Base-by-base conservation (phyloP, 805 yeast genomes). In the Vanderwaltozyma tropicalis region DNA sequence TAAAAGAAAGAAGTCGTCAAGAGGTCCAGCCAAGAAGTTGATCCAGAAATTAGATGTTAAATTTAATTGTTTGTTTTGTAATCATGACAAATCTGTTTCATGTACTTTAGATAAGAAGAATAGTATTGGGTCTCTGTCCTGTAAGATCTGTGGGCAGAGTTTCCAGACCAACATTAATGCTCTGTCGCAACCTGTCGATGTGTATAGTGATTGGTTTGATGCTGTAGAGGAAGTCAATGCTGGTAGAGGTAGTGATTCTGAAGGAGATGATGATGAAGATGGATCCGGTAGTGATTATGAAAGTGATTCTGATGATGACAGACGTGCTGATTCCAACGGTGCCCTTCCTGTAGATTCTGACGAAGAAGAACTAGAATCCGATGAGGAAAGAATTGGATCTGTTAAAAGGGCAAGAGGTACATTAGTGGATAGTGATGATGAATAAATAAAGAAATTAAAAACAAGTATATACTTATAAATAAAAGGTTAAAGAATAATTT, bases 181-280 rank as follows among this genome's bases (percentile, higher is more conserved):
- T 1, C 48, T 68, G 13, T 76, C 86, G 13, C 95, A 84, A 41
- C 95, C 98, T 0, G 87, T 89, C 30, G 98, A 89, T 62, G 82
- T 89, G 13, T 89, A 89, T 57, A 80, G 94, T 34, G 97, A 89
- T 59, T 89, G 98, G 98, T 86, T 86, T 37, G 98, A 89, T 66
- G 97, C 97, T 37, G 92, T 89, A 0, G 84, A 81, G 47, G 85
- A 80, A 32, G 72, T 66, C 16, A 66, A 67, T 42, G 60, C 59
- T 32, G 64, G 63, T 9, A 57, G 55, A 27, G 57, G 50, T 18
- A 60, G 63, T 38, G 62, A 53, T 11, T 49, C 48, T 5, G 62
- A 53, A 12, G 62, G 49, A 20, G 64, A 53, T 24, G 57, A 47
- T 8, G 55, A 46, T 28, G 55, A 53, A 21, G 54, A 47, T 24